Base-by-base conservation (phyloP, 139 green algal species). In the Picochlorum sp. region DNA sequence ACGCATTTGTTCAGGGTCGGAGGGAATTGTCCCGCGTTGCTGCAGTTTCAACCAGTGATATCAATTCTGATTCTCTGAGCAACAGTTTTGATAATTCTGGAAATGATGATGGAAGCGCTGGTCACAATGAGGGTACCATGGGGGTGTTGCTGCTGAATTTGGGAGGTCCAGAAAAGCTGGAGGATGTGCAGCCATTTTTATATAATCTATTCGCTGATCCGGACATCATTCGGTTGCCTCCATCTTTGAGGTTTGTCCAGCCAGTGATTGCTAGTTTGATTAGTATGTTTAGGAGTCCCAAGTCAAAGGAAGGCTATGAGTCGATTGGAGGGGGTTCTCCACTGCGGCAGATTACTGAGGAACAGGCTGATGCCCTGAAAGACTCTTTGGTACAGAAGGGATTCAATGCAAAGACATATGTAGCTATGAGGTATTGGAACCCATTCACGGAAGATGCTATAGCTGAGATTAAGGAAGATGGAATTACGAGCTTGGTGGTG, bases 391-490 rank as follows among this genome's bases (percentile, higher is more conserved):
- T 60, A 23, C 11, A 23, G 4, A 60, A 76, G 26, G 81, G 74
- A 8, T 30, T 77, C 30, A 68, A 80, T 46, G 78, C 77, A 21
- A 73, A 84, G 11, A 84, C 91, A 26, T 99, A 98, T 61, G 94
- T 98, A 14, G 94, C 84, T 56, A 99, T 99, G 94, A 84, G 94
- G 32, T 99, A 99, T 76, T 99, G 94, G 94, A 86, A 95, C 47
- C 94, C 94, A 3, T 98, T 96, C 82, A 99, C 92, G 82, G 69
- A 91, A 51, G 67, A 79, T 26, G 73, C 73, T 1, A 60, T 79
- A 2, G 66, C 18, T 9, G 28, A 30, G 3, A 38, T 98, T 44
- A 97, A 97, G 75, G 13, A 30, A 3, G 91, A 97, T 67, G 70
- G 82, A 34, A 81, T 98, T 38, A 89, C 69, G 0, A 66, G 73